A percentile compares a stretch with the other conserved stretches of the same genome.
These are phyloP conservation scores for Moesziomyces globuligerus DNA, from an alignment of 1,284 basidiomycete species.

Conservation along the genomic window DNA sequence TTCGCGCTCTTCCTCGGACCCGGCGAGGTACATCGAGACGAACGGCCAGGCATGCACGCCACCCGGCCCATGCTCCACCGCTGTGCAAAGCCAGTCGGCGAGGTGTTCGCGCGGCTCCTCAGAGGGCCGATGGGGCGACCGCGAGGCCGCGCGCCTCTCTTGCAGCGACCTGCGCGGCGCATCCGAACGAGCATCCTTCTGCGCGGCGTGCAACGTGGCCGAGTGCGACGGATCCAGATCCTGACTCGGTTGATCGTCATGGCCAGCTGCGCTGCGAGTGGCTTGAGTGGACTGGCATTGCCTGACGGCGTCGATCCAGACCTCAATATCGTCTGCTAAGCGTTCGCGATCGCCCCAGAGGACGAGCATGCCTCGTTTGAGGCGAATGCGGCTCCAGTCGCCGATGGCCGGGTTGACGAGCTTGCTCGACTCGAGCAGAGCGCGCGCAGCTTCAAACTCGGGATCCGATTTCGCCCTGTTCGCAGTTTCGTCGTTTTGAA, in stretches of 20 bases:
- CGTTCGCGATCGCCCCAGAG: constrained; percentile 62
- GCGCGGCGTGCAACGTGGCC: neutral
- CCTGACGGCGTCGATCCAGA: constrained; percentile 52
- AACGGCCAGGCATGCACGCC: constrained; percentile 67
- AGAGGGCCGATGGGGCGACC: constrained; percentile 18
- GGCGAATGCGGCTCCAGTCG: constrained; percentile 56
- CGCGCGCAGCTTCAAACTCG: constrained; percentile 28
- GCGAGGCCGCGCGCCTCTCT: constrained; percentile 33
- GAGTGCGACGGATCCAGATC: constrained; percentile 20
- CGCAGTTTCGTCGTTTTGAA: constrained; percentile 5
- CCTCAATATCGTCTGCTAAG: constrained; percentile 60
- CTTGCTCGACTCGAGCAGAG: constrained; percentile 44
- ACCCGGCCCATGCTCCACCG: constrained; percentile 57
- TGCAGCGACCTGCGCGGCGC: constrained; percentile 18
- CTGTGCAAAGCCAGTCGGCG: constrained; percentile 48
- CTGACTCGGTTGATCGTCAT: constrained; percentile 34
- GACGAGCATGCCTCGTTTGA: constrained; percentile 56
- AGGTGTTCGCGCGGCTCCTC: constrained; percentile 6
- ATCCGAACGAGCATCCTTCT: neutral
- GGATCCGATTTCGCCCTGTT: too few relatives aligned
- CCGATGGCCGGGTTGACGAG: constrained; percentile 60
- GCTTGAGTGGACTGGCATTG: constrained; percentile 10
- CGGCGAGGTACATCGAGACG: constrained; percentile 63
- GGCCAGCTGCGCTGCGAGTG: neutral
- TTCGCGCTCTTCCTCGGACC: constrained; percentile 57